These are phyloP conservation scores for Gonapodya prolifera DNA, from an alignment of 192 early-diverging fungal genomes.

Conservation along the genomic window DNA sequence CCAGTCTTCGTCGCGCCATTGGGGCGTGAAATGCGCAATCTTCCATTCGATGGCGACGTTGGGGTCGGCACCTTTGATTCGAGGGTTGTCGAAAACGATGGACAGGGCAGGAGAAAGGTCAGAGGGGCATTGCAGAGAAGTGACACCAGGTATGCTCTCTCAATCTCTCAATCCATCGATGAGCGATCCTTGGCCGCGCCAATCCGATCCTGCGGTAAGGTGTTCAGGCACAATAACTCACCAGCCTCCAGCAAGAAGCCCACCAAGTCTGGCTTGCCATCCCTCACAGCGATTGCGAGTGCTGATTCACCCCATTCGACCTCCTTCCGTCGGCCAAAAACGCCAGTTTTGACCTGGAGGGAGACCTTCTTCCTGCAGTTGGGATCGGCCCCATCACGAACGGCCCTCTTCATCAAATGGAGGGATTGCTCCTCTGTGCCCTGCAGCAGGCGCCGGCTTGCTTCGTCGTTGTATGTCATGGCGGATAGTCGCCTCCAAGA, in stretches of 20 bases:
- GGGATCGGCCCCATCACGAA: not conserved
- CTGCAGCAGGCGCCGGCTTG: not conserved
- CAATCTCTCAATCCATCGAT: too few relatives aligned
- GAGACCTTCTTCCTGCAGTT: not conserved
- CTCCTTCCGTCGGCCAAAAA: not conserved
- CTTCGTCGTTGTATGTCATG: not conserved
- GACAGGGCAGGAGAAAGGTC: too few relatives aligned
- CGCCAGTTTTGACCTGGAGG: not conserved
- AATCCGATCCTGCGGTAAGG: too few relatives aligned
- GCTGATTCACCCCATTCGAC: not conserved
- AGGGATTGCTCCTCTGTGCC: not conserved
- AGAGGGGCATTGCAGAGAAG: too few relatives aligned
- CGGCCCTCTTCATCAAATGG: not conserved
- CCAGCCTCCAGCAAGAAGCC: not conserved
- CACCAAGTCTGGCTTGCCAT: not conserved
- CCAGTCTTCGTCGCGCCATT: not conserved
- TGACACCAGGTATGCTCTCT: too few relatives aligned
- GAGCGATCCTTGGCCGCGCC: too few relatives aligned
- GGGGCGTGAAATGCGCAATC: not conserved
- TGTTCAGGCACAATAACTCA: not conserved
- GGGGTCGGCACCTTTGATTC: not conserved
- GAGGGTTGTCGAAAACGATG: too few relatives aligned
- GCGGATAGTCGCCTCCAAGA: too few relatives aligned
- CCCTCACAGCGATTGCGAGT: not conserved
- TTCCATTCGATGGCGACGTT: not conserved